These are phyloP conservation scores for Symbiodinium natans DNA, from an alignment of 73 alveolate genomes.

Conservation along the genomic window DNA sequence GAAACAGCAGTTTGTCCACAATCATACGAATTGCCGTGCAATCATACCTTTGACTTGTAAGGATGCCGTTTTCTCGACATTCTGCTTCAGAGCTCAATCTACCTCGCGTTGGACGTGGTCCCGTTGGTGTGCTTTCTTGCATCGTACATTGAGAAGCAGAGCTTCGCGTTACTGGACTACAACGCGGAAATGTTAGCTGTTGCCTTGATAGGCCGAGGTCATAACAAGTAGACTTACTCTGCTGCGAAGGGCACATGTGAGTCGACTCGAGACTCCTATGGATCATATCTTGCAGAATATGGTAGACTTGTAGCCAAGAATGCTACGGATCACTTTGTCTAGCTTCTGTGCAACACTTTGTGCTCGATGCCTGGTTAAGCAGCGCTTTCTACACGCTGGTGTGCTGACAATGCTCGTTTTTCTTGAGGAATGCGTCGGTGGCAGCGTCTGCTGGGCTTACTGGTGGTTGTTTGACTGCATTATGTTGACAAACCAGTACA, in stretches of 20 bases:
- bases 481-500: background rate
- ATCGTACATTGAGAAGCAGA: background rate
- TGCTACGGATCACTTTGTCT: background rate
- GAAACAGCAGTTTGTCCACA: too few species aligned
- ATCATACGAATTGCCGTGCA: background rate
- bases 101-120: conserved; percentile 47
- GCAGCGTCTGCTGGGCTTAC: conserved; percentile 60
- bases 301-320: background rate
- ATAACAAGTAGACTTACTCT: too few species aligned
- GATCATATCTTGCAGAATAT: background rate
- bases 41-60: background rate
- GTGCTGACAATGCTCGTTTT: background rate
- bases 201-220: too few species aligned
- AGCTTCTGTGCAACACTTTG: background rate
- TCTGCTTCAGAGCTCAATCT: conserved; percentile 33
- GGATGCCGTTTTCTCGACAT: conserved; percentile 27
- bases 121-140: conserved; percentile 19
- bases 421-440: conserved; percentile 25
- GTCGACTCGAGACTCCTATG: too few species aligned
- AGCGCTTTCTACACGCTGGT: too few species aligned
- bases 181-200: too few species aligned
- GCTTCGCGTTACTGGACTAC: too few species aligned
- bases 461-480: conserved; percentile 29
- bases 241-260: too few species aligned
- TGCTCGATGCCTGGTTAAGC: too few species aligned